Base-by-base conservation (phyloP, 2,329 filamentous ascomycete genomes). In the Nigrograna mackinnonii region DNA sequence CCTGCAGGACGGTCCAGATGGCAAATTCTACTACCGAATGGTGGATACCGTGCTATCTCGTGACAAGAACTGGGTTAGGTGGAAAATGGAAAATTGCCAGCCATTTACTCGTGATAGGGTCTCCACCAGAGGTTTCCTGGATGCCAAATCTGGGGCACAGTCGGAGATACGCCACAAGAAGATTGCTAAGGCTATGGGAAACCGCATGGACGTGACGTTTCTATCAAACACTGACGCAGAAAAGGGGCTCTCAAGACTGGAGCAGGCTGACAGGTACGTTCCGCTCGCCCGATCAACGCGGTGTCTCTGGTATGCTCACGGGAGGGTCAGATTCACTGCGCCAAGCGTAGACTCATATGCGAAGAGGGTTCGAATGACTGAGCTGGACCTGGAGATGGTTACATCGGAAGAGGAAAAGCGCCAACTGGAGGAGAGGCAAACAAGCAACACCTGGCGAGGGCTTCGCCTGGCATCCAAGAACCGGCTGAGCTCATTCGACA, bases 31-130 rank as follows among this genome's bases (percentile, higher is more conserved):
- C 69, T 87, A 91, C 70, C 86, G 94, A 28, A 95, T 97, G 83
- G 91, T 99, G 22, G 92, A 97, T 66, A 97, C 91, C 11, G 92
- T 99, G 22, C 81, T 99, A 21, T 89, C 90, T 18, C 82, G 94
- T 50, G 94, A 99, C 69, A 97, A 96, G 75, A 96, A 97, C 64
- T 99, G 95, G 95, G 91, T 95, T 33, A 86, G 91, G 49, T 99
- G 94, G 94, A 99, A 99, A 72, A 86, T 92, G 46, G 91, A 96
- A 66, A 89, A 86, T 54, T 99, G 94, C 65, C 89, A 90, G 18
- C 82, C 86, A 5, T 97, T 99, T 60, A 85, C 91, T 61, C 81
- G 83, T 46, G 82, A 87, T 17, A 75, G 89, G 9, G 79, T 97
- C 21, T 79, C 85, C 3, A 78, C 85, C 1, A 71, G 81, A 20